A percentile compares a stretch with the other conserved stretches of the same genome.
phyloP scores from a whole-genome alignment of 2,329 filamentous ascomycete genomes.

The Xylaria sp. region DNA sequence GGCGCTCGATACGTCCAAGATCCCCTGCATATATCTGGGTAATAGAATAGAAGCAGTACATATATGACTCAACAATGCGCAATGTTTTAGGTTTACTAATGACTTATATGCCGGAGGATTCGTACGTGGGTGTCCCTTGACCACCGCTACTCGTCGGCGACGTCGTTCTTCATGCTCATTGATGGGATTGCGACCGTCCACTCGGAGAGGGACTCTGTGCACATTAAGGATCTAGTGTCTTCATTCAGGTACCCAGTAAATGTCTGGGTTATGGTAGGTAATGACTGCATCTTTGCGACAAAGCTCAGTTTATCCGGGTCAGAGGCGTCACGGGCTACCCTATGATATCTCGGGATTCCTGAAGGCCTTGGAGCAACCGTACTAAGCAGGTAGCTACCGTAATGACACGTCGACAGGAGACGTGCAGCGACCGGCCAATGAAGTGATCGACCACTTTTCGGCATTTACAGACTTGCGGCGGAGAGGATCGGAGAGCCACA shows the following conservation, averaged over 20 bases:
- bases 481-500: constrained; percentile 10
- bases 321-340: not conserved
- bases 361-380: constrained; percentile 4
- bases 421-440: constrained; percentile 9
- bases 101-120: constrained; percentile 5
- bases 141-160: not conserved
- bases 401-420: constrained; percentile 13
- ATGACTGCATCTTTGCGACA: constrained; percentile 1
- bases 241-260: not conserved
- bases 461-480: constrained; percentile 4
- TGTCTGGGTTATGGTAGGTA: not conserved
- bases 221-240: constrained; percentile 8
- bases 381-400: not conserved
- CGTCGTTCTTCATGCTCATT: not conserved
- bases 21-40: not conserved
- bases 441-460: not conserved
- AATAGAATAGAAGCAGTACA: not conserved
- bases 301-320: not conserved
- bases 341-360: not conserved
- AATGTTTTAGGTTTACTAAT: constrained; percentile 8
- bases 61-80: not conserved
- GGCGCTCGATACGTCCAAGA: not conserved
- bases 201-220: not conserved
- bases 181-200: not conserved
- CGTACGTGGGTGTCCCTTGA: not conserved